These are phyloP conservation scores for Pyricularia sp. DNA, from an alignment of 2,329 filamentous ascomycete species.

Conservation along the genomic window DNA sequence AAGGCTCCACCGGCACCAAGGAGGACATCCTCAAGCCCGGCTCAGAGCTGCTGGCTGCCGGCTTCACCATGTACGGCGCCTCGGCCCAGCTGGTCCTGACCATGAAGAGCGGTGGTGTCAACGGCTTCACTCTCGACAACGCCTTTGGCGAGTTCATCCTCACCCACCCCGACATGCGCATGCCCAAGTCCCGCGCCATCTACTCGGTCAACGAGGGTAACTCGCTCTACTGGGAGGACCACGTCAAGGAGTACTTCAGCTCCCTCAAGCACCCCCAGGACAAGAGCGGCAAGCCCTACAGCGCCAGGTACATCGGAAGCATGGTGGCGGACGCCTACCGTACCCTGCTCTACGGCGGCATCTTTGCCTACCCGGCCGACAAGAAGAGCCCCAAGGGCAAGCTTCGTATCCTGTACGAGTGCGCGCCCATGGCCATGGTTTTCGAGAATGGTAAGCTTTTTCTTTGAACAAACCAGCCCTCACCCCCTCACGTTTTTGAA, in stretches of 20 bases:
- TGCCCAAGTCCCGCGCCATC: conserved; percentile 73
- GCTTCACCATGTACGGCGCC: conserved; percentile 99
- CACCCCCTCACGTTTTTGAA: background rate
- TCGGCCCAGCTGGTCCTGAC: conserved; percentile 95
- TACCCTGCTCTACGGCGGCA: conserved; percentile 87
- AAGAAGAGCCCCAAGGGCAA: conserved; percentile 99
- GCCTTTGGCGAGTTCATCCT: conserved; percentile 98
- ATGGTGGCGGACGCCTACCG: conserved; percentile 99
- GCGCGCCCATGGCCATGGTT: conserved; percentile 96
- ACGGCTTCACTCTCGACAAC: conserved; percentile 96
- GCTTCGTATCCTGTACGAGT: conserved; percentile 94
- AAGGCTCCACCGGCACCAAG: conserved; percentile 62
- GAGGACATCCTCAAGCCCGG: conserved; percentile 86
- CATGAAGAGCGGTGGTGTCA: conserved; percentile 85
- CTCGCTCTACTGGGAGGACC: conserved; percentile 89
- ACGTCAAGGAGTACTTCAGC: conserved; percentile 80
- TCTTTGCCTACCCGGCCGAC: conserved; percentile 96
- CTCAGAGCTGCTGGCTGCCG: conserved; percentile 82
- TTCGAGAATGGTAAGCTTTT: conserved; percentile 82
- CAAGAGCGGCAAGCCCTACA: conserved; percentile 77
- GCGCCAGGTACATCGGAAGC: conserved; percentile 86
- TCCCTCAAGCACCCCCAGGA: conserved; percentile 69
- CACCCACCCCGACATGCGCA: conserved; percentile 87
- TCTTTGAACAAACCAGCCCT: background rate
- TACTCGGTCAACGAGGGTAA: conserved; percentile 99